A percentile compares a stretch with the other conserved stretches of the same genome.
phyloP scores from a whole-genome alignment of 108 stramenopile species.

The Skeletonema grethae region DNA sequence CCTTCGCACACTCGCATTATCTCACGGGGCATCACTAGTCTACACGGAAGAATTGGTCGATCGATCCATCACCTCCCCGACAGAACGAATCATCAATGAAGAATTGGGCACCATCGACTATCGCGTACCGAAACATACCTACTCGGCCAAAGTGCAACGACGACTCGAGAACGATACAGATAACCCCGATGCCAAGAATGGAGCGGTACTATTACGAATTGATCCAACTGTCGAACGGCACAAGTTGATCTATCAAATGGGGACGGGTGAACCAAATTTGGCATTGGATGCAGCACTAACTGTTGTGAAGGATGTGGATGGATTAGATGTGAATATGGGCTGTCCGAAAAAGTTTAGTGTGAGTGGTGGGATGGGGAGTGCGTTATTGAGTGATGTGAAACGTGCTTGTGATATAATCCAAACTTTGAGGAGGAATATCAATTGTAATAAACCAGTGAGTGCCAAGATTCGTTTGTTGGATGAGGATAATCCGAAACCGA shows the following conservation, averaged over 20 bases:
- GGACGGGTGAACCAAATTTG: conserved; percentile 84
- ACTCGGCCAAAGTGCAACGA: conserved; percentile 57
- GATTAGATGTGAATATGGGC: conserved; percentile 98
- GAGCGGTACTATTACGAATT: conserved; percentile 67
- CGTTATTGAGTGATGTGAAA: conserved; percentile 77
- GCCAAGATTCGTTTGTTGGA: conserved; percentile 94
- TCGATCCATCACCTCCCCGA: conserved; percentile 62
- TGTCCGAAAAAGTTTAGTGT: conserved; percentile 97
- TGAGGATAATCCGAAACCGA: conserved; percentile 50
- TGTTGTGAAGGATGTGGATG: conserved; percentile 82
- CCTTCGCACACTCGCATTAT: conserved; percentile 82
- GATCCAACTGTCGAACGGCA: conserved; percentile 70
- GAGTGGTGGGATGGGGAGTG: conserved; percentile 93
- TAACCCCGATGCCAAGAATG: conserved; percentile 35
- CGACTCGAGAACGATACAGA: conserved; percentile 51
- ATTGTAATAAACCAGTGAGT: conserved; percentile 70
- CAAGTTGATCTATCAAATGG: conserved; percentile 92
- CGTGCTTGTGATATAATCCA: conserved; percentile 72
- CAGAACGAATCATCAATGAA: conserved; percentile 67
- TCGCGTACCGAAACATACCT: conserved; percentile 52
- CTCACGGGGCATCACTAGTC: conserved; percentile 89
- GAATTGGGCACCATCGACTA: conserved; percentile 88
- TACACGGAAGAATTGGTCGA: conserved; percentile 97
- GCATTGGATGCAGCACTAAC: conserved; percentile 82
- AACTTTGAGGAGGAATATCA: conserved; percentile 51